Conservation (phyloP, 23 red algal genomes). For the Pyropia haitanensis region DNA sequence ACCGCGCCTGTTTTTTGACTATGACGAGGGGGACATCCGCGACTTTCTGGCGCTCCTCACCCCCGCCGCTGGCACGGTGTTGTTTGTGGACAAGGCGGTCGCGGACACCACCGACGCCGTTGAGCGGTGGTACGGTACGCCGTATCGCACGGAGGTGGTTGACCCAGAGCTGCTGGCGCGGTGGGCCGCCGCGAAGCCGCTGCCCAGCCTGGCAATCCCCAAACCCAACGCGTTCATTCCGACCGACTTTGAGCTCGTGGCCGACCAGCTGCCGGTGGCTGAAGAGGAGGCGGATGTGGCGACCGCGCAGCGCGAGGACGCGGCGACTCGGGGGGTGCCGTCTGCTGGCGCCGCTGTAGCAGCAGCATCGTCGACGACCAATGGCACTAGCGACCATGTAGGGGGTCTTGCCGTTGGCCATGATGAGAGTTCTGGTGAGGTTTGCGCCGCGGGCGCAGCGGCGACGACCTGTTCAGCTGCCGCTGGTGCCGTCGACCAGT, state of each 20-base stretch:
- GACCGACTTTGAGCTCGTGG: conserved; percentile 53
- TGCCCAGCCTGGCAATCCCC: conserved; percentile 37
- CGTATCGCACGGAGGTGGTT: conserved; percentile 36
- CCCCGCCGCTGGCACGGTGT: conserved; percentile 31
- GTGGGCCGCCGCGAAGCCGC: conserved; percentile 12
- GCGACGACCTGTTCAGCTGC: too few relatives aligned
- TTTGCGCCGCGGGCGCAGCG: too few relatives aligned
- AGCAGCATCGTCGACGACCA: too few relatives aligned
- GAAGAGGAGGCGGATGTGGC: conserved; percentile 24
- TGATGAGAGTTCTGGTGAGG: too few relatives aligned
- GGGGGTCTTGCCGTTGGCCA: too few relatives aligned
- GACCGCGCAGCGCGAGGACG: conserved; percentile 11
- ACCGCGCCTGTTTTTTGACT: conserved; percentile 45
- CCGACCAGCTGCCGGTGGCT: conserved; percentile 18
- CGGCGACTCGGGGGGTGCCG: too few relatives aligned
- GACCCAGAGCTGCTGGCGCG: not conserved
- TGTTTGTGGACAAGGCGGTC: conserved; percentile 26
- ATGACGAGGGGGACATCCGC: conserved; percentile 30
- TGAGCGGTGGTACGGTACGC: conserved; percentile 89
- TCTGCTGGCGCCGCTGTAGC: too few relatives aligned
- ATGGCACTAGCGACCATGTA: too few relatives aligned
- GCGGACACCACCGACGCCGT: conserved; percentile 8
- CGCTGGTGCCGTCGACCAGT: too few relatives aligned
- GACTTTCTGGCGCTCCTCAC: conserved; percentile 40
- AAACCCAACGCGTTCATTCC: conserved; percentile 82